Evolutionary conservation across 139 green algal genomes (phyloP).

Genomic region (Chlorella sp.): DNA sequence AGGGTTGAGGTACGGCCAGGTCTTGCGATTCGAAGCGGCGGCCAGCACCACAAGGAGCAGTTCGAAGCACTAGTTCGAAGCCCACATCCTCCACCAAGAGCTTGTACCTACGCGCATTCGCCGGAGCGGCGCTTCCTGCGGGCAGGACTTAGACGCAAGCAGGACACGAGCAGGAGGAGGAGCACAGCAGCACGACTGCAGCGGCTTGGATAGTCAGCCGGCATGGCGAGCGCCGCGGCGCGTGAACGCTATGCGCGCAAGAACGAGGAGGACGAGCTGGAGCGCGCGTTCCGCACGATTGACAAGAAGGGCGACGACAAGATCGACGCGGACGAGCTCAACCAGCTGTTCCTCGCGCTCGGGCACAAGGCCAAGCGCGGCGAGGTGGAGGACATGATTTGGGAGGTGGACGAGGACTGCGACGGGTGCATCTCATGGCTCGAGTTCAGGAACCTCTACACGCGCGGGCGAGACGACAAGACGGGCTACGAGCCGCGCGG

Average conservation of each 20-base stretch:
- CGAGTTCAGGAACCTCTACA: constrained; percentile 89
- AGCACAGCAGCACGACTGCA: too few relatives aligned
- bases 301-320: constrained; percentile 74
- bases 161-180: too few relatives aligned
- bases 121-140: too few relatives aligned
- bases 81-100: too few relatives aligned
- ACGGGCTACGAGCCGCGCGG: constrained; percentile 82
- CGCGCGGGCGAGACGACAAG: constrained; percentile 47
- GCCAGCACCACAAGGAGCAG: too few relatives aligned
- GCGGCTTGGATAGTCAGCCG: too few relatives aligned
- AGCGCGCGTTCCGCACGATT: constrained; percentile 70
- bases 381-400: constrained; percentile 94
- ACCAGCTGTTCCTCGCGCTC: constrained; percentile 56
- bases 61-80: too few relatives aligned
- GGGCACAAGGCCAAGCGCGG: constrained; percentile 66
- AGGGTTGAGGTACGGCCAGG: too few relatives aligned
- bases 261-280: constrained; percentile 77
- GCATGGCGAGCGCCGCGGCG: constrained; percentile 45
- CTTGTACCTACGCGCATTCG: too few relatives aligned
- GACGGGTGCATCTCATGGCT: constrained; percentile 58
- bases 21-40: too few relatives aligned
- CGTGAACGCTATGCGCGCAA: constrained; percentile 77
- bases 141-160: too few relatives aligned
- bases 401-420: constrained; percentile 97
- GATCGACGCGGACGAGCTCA: constrained; percentile 81